Percentiles rank a stretch among this genome's conserved stretches.
Evolutionary conservation across 352 stramenopile genomes (phyloP).

Genomic region (Globisporangium acanthophoron): DNA sequence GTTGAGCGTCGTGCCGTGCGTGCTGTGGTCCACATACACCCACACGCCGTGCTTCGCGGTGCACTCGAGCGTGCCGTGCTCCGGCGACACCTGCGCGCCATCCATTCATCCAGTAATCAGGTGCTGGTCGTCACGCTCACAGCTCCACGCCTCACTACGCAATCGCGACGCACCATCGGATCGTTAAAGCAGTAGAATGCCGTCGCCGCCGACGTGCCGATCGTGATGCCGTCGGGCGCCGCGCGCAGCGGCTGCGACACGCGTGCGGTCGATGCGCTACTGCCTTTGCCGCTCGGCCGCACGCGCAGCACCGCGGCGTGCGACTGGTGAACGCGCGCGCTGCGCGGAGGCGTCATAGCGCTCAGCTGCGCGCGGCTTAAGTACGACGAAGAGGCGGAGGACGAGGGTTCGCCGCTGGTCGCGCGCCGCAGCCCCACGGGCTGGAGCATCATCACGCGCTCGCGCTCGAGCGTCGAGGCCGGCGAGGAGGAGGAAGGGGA

Average conservation of each 20-base stretch:
- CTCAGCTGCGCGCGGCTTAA: background rate
- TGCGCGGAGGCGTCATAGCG: background rate
- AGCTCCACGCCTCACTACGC: background rate
- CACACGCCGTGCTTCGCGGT: slow-evolving; percentile 44
- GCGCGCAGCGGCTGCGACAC: slow-evolving; percentile 1
- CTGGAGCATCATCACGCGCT: background rate
- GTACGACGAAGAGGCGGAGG: background rate
- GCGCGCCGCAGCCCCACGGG: slow-evolving; percentile 1
- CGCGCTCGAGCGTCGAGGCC: background rate
- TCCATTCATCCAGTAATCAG: background rate
- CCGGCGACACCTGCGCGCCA: slow-evolving; percentile 6
- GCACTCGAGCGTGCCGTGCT: slow-evolving; percentile 51
- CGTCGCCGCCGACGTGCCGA: slow-evolving; percentile 16
- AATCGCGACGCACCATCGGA: slow-evolving; percentile 5
- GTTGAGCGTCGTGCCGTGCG: slow-evolving; percentile 41
- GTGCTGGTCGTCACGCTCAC: too few relatives aligned
- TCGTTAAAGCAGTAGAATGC: slow-evolving; percentile 21
- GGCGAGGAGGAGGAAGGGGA: background rate
- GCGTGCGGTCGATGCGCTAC: slow-evolving; percentile 2
- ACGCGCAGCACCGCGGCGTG: slow-evolving; percentile 8
- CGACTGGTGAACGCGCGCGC: too few relatives aligned
- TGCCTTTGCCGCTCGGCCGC: slow-evolving; percentile 8
- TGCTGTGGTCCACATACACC: slow-evolving; percentile 78
- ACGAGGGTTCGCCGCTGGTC: background rate
- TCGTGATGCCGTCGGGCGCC: slow-evolving; percentile 15